phyloP scores from a whole-genome alignment of 2,329 filamentous ascomycete species.

The Fusarium sp. region DNA sequence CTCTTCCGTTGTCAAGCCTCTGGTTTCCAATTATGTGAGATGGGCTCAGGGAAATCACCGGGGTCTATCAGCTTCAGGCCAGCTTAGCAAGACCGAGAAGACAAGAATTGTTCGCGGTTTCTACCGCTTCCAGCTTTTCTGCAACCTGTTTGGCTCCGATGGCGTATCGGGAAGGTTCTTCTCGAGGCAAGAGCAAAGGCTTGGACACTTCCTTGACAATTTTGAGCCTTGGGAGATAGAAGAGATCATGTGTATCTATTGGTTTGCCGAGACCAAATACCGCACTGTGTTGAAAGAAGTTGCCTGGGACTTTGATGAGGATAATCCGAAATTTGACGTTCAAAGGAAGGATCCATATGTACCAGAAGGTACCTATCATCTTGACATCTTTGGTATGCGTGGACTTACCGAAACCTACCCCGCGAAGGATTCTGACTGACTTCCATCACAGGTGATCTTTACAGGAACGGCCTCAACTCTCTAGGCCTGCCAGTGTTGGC shows the following conservation, averaged over 20 bases:
- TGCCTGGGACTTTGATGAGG: background rate
- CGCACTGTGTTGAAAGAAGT: background rate
- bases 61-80: background rate
- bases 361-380: background rate
- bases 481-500: background rate
- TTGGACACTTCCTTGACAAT: background rate
- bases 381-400: background rate
- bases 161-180: background rate
- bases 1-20: background rate
- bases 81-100: constrained; percentile 14
- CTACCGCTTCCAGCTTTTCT: constrained; percentile 30
- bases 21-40: background rate
- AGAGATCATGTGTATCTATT: constrained; percentile 2
- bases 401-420: too few species aligned
- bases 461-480: background rate
- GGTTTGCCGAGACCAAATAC: background rate
- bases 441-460: background rate
- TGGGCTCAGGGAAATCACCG: background rate
- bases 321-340: background rate
- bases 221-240: constrained; percentile 8
- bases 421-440: background rate
- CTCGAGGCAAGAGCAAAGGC: background rate
- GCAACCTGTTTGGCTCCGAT: constrained; percentile 11
- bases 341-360: background rate
- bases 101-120: constrained; percentile 11